Conservation (phyloP, 2,329 filamentous ascomycete species). For the Pyrenochaeta sp. region DNA sequence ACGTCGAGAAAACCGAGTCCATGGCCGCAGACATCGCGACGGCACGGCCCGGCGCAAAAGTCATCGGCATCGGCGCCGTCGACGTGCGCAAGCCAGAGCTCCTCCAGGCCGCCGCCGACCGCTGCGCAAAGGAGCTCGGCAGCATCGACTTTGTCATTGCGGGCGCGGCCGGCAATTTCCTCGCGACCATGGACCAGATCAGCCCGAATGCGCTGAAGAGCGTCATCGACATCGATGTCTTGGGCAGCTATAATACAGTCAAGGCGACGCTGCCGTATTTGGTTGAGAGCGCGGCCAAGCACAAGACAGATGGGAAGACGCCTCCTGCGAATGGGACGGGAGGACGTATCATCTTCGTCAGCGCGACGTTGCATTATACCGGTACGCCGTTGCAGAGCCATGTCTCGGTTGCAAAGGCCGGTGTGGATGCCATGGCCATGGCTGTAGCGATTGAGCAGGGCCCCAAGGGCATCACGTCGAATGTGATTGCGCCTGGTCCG, state of each 20-base stretch:
- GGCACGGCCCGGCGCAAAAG: constrained; percentile 78
- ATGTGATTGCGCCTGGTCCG: constrained; percentile 86
- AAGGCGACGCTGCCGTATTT: constrained; percentile 90
- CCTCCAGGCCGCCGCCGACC: constrained; percentile 76
- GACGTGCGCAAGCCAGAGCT: constrained; percentile 73
- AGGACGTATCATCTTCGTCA: constrained; percentile 88
- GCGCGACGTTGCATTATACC: constrained; percentile 89
- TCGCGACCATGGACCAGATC: constrained; percentile 82
- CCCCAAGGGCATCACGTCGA: constrained; percentile 83
- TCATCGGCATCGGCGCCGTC: constrained; percentile 80
- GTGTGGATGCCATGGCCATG: constrained; percentile 82
- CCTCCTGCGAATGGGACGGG: constrained; percentile 63
- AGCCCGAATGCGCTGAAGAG: constrained; percentile 91
- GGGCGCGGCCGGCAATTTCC: constrained; percentile 94
- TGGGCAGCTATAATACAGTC: constrained; percentile 93
- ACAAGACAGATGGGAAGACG: constrained; percentile 66
- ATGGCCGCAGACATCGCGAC: constrained; percentile 84
- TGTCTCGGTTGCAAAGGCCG: constrained; percentile 90
- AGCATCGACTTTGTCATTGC: constrained; percentile 93
- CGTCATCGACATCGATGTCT: constrained; percentile 94
- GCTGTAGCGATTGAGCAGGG: constrained; percentile 88
- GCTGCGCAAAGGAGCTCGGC: constrained; percentile 82
- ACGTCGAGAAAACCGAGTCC: constrained; percentile 82
- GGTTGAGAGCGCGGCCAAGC: constrained; percentile 71
- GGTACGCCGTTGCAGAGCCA: constrained; percentile 87